Percentiles rank a stretch among this genome's conserved stretches.
Evolutionary conservation across 2,329 filamentous ascomycete species (phyloP).

Genomic region (Diplodia seriata): DNA sequence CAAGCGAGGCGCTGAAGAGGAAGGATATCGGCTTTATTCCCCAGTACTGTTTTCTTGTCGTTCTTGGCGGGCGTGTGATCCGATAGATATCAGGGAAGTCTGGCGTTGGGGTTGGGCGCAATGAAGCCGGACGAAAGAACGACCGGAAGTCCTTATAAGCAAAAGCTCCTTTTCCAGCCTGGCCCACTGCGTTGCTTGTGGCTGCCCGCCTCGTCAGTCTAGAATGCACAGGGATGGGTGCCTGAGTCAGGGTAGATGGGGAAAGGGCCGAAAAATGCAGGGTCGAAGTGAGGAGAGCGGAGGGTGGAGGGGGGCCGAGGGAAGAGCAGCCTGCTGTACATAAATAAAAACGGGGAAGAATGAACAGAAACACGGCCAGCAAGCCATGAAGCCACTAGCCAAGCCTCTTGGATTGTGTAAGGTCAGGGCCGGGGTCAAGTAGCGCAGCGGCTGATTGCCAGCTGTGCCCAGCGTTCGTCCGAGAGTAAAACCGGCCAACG

Average conservation of each 20-base stretch:
- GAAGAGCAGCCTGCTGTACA: slow-evolving; percentile 6
- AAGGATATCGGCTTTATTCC: neutral
- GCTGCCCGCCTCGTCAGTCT: neutral
- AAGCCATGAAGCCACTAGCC: slow-evolving; percentile 6
- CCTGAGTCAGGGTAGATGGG: neutral
- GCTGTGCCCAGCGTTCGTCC: neutral
- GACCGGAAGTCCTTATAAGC: neutral
- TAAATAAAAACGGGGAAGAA: slow-evolving; percentile 24
- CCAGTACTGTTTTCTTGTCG: too few relatives aligned
- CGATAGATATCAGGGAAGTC: slow-evolving; percentile 3
- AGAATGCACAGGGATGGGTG: neutral
- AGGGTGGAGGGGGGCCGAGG: neutral
- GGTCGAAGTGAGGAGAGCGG: neutral
- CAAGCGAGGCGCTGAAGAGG: slow-evolving; percentile 22
- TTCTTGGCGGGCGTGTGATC: neutral
- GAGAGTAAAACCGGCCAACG: slow-evolving; percentile 7
- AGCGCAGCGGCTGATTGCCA: slow-evolving; percentile 5
- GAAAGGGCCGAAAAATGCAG: neutral
- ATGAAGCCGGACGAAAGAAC: neutral
- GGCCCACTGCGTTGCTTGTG: neutral
- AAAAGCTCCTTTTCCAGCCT: neutral
- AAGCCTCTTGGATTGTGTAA: slow-evolving; percentile 22
- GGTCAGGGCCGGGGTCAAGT: slow-evolving; percentile 21
- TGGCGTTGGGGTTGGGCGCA: slow-evolving; percentile 4
- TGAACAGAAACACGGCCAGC: neutral